Evolutionary conservation across 441 rosid species (phyloP).

Genomic region (Populus hybrid): DNA sequence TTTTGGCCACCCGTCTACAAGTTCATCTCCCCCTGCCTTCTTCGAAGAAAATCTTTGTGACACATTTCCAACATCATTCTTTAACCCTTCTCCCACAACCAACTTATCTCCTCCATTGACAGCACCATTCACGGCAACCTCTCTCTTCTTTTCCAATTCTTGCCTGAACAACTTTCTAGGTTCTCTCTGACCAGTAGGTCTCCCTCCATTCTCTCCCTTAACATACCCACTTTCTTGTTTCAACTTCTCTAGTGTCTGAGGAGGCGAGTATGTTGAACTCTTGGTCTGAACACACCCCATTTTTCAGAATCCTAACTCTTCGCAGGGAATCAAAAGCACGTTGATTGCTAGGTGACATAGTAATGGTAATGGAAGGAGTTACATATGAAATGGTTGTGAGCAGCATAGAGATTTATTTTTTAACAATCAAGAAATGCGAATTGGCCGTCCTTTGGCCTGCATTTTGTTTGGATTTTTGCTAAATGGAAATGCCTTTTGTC

Average conservation of each 20-base stretch:
- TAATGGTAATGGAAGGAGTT: neutral
- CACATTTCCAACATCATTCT: slow-evolving; percentile 16
- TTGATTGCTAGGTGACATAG: slow-evolving; percentile 27
- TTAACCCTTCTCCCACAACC: slow-evolving; percentile 10
- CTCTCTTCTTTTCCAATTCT: slow-evolving; percentile 9
- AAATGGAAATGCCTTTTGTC: neutral
- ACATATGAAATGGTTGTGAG: neutral
- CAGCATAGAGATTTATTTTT: neutral
- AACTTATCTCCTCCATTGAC: slow-evolving; percentile 8
- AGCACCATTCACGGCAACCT: slow-evolving; percentile 1
- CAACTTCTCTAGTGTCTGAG: slow-evolving; percentile 20
- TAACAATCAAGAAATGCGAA: slow-evolving; percentile 3
- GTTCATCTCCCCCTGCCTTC: slow-evolving; percentile 50
- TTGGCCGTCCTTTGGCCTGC: slow-evolving; percentile 34
- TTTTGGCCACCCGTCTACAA: slow-evolving; percentile 65
- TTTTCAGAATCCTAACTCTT: slow-evolving; percentile 9
- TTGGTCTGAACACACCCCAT: slow-evolving; percentile 48
- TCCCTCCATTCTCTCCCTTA: slow-evolving; percentile 22
- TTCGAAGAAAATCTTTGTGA: slow-evolving; percentile 19
- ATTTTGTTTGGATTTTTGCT: slow-evolving; percentile 28
- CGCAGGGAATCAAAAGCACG: slow-evolving; percentile 14
- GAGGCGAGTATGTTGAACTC: slow-evolving; percentile 20
- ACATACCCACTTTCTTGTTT: slow-evolving; percentile 27
- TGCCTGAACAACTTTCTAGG: slow-evolving; percentile 17
- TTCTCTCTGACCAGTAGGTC: slow-evolving; percentile 7